phyloP scores from a whole-genome alignment of 352 stramenopile genomes.

The Globisporangium spinosum region DNA sequence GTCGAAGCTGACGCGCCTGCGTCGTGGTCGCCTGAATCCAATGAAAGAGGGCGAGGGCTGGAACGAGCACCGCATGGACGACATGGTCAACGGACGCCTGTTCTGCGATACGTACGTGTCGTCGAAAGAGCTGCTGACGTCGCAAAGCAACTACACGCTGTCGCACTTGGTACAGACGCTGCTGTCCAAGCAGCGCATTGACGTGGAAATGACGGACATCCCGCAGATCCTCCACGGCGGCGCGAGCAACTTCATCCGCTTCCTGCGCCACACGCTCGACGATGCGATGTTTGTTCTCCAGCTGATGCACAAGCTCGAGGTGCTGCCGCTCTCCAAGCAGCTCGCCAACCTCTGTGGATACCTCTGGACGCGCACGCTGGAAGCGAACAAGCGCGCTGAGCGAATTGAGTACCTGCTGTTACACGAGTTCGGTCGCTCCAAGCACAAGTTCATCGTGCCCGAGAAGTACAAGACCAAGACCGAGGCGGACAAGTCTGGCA shows the following conservation, averaged over 20 bases:
- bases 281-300: conserved; percentile 96
- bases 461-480: conserved; percentile 89
- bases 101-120: conserved; percentile 98
- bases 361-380: conserved; percentile 95
- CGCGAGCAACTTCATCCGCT: conserved; percentile 89
- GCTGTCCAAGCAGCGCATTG: conserved; percentile 81
- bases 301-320: conserved; percentile 97
- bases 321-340: conserved; percentile 98
- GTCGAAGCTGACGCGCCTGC: conserved; percentile 81
- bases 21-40: conserved; percentile 65
- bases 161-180: conserved; percentile 92
- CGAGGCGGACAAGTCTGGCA: conserved; percentile 57
- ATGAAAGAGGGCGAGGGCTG: conserved; percentile 84
- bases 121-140: conserved; percentile 95
- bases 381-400: conserved; percentile 96
- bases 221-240: conserved; percentile 90
- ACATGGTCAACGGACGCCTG: conserved; percentile 92
- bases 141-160: conserved; percentile 98
- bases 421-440: conserved; percentile 95
- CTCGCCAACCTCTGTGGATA: conserved; percentile 98
- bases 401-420: conserved; percentile 99
- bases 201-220: conserved; percentile 96
- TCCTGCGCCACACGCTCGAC: conserved; percentile 93
- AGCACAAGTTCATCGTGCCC: conserved; percentile 97
- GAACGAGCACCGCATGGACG: conserved; percentile 87